A percentile compares a stretch with the other conserved stretches of the same genome.
Conservation (phyloP, 75 land plant genomes). For the Sequoia sempervirens region DNA sequence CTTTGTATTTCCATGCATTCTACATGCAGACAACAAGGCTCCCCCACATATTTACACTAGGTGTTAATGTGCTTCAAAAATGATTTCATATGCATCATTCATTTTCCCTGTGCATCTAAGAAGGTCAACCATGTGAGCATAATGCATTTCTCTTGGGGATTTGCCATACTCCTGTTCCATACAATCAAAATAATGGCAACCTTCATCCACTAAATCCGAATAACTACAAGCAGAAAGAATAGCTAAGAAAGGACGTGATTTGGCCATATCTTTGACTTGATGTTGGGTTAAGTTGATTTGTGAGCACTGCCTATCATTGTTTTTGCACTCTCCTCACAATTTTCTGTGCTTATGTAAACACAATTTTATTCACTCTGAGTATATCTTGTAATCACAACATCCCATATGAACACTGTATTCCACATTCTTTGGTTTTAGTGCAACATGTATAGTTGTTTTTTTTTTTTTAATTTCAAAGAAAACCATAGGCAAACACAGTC, state of each 20-base stretch:
- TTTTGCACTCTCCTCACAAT: too few relatives aligned
- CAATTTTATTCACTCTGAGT: too few relatives aligned
- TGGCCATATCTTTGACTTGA: too few relatives aligned
- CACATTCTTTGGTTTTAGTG: too few relatives aligned
- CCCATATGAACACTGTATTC: too few relatives aligned
- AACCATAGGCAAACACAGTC: too few relatives aligned
- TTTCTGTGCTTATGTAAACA: too few relatives aligned
- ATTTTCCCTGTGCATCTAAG: conserved; percentile 54
- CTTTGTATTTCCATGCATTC: conserved; percentile 45
- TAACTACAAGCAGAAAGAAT: conserved; percentile 59
- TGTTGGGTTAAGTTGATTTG: too few relatives aligned
- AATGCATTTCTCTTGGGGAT: conserved; percentile 58
- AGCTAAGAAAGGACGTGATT: conserved; percentile 58
- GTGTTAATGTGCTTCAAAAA: conserved; percentile 38
- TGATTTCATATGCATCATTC: conserved; percentile 50
- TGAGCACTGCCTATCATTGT: too few relatives aligned
- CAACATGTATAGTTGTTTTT: too few relatives aligned
- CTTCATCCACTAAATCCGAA: conserved; percentile 41
- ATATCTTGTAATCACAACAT: too few relatives aligned
- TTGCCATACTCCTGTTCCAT: conserved; percentile 40
- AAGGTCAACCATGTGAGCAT: conserved; percentile 61
- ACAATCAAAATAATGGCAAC: conserved; percentile 40
- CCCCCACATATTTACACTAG: conserved; percentile 57
- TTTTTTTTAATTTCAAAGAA: too few relatives aligned
- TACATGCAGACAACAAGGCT: conserved; percentile 61